Evolutionary conservation across 1,284 basidiomycete species (phyloP), one percentile per base, ranked within the genome.

Genomic region (Vanrija pseudolonga): DNA sequence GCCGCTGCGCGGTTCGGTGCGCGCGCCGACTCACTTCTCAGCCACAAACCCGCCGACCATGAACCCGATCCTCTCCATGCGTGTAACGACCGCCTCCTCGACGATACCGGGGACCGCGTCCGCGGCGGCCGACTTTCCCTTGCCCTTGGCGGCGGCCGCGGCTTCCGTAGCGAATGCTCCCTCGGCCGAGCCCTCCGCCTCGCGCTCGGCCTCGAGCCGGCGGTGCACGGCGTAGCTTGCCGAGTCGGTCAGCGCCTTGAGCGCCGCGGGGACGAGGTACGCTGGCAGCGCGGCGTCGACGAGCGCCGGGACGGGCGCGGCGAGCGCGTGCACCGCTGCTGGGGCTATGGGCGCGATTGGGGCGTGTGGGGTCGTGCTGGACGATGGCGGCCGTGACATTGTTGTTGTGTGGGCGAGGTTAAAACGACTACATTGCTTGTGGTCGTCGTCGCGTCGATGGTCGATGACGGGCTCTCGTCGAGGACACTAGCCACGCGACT

Each of bases 1-100:
- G 14, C 20, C 19, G 18, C 42, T 23, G 18, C 3, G 22, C 17
- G n/a, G n/a, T n/a, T n/a, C n/a, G n/a, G n/a, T n/a, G n/a, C n/a
- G n/a, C n/a, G n/a, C n/a, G n/a, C 12, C 11, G 7, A 74, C 82
- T 50, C 59, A 93, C 91, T 86, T 81, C 78, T 95, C 91, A 0
- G 87, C 84, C 54, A 93, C 83, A 69, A 88, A 90, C 4, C 86
- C 85, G 2, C 93, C 92, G 1, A 95, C 88, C 71, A 93, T 89
- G 62, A 85, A 76, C 0, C 93, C 93, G 59, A 97, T 89, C 7
- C 83, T 78, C 72, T 95, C 91, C 40, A 95, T 77, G 48, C 90
- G 79, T 26, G 81, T 74, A 39, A 83, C 77, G 14, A 92, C 74
- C 8, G 82, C 89, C 17, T 85, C 86, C 12, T 89, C 87, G 38